Evolutionary conservation across 371 early-diverging fungal species (phyloP).

Genomic region (Smittium culicis): DNA sequence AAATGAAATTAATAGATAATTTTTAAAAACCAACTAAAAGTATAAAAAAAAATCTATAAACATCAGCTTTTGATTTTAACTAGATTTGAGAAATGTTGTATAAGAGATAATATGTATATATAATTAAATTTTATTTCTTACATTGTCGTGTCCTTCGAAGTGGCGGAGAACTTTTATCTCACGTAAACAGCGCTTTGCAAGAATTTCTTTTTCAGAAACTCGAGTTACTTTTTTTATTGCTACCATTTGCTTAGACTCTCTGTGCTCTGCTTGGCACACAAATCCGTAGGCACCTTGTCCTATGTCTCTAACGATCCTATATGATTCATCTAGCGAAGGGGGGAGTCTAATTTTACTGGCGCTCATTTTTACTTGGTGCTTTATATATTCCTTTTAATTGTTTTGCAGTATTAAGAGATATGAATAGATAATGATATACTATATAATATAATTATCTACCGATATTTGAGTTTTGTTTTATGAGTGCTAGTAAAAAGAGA

Average conservation of each 20-base stretch:
- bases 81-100: neutral
- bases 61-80: constrained; percentile 1
- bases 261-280: constrained; percentile 70
- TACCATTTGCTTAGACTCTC: constrained; percentile 64
- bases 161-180: constrained; percentile 78
- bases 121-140: constrained; percentile 23
- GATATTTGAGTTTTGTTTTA: no score
- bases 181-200: constrained; percentile 72
- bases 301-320: constrained; percentile 68
- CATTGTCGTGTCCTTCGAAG: constrained; percentile 83
- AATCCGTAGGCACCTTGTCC: constrained; percentile 90
- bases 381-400: no score
- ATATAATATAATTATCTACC: no score
- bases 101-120: neutral
- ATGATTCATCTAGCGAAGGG: constrained; percentile 32
- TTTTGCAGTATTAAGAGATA: no score
- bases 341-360: constrained; percentile 30
- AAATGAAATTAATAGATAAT: no score
- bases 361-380: constrained; percentile 1
- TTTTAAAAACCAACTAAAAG: no score
- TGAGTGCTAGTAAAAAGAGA: no score
- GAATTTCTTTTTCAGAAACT: constrained; percentile 67
- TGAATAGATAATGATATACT: no score
- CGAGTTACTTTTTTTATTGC: constrained; percentile 86
- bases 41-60: neutral